A percentile compares a stretch with the other conserved stretches of the same genome.
Evolutionary conservation across 2,329 filamentous ascomycete species (phyloP).

Genomic region (Fusarium nanum): DNA sequence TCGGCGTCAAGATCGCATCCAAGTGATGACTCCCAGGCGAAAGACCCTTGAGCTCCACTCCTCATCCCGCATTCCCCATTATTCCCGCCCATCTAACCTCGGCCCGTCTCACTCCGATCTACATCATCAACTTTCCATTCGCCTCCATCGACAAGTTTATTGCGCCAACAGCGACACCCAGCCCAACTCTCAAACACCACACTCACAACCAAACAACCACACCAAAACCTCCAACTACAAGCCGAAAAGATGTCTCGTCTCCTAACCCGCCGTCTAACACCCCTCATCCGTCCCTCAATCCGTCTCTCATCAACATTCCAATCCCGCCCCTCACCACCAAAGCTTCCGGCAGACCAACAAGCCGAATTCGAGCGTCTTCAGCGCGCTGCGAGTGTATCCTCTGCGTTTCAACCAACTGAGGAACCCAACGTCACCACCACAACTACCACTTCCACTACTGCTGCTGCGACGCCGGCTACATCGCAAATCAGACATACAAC

Average conservation of each 20-base stretch:
- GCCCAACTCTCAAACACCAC: neutral
- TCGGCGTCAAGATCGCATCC: too few relatives aligned
- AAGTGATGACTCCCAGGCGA: too few relatives aligned
- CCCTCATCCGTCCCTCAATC: constrained; percentile 49
- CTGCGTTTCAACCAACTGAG: constrained; percentile 54
- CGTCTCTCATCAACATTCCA: constrained; percentile 55
- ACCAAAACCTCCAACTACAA: neutral
- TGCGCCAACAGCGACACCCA: constrained; percentile 3
- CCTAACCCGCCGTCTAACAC: constrained; percentile 33
- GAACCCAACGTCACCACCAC: neutral
- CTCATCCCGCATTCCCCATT: constrained; percentile 2
- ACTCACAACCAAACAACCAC: neutral
- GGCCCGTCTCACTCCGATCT: constrained; percentile 36
- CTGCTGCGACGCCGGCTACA: constrained; percentile 43
- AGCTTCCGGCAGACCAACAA: constrained; percentile 88
- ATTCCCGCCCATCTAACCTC: constrained; percentile 28
- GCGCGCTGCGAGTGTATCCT: constrained; percentile 64
- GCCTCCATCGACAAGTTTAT: neutral
- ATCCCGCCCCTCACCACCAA: constrained; percentile 77
- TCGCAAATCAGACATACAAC: constrained; percentile 37
- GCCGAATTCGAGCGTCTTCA: constrained; percentile 91
- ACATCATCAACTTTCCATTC: constrained; percentile 11
- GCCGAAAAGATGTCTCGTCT: constrained; percentile 34
- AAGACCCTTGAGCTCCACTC: too few relatives aligned
- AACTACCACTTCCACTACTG: neutral